Conservation (phyloP, 1,284 basidiomycete genomes). For the Ustilago nuda region DNA sequence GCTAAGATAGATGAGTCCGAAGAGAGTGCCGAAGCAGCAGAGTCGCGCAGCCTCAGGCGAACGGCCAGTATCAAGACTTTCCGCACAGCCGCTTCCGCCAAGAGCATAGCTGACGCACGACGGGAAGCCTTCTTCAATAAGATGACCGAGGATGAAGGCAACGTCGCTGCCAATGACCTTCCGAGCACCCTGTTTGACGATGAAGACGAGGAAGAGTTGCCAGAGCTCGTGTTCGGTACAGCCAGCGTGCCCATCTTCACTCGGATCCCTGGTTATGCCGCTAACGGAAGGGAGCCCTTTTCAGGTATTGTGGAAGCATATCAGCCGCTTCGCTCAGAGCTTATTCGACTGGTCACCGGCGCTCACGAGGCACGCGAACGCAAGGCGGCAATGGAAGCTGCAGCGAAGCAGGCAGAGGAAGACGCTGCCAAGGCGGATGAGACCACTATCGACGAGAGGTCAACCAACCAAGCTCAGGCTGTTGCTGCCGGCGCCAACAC, state of each 20-base stretch:
- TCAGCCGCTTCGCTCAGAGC: slow-evolving; percentile 44
- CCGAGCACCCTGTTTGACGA: slow-evolving; percentile 40
- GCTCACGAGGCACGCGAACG: slow-evolving; percentile 44
- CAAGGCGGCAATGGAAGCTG: slow-evolving; percentile 37
- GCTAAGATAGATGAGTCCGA: slow-evolving; percentile 51
- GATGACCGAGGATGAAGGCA: slow-evolving; percentile 33
- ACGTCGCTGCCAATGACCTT: slow-evolving; percentile 14
- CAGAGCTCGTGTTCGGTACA: slow-evolving; percentile 64
- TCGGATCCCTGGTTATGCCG: slow-evolving; percentile 12
- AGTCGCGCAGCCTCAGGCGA: slow-evolving; percentile 33
- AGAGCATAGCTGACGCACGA: slow-evolving; percentile 57
- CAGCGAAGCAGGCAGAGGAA: slow-evolving; percentile 44
- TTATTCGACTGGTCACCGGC: slow-evolving; percentile 26
- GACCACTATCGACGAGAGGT: slow-evolving; percentile 46
- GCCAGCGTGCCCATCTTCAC: slow-evolving; percentile 63
- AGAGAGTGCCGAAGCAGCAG: slow-evolving; percentile 27
- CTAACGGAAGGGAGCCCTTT: slow-evolving; percentile 24
- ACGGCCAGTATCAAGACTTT: slow-evolving; percentile 59
- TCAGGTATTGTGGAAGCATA: slow-evolving; percentile 31
- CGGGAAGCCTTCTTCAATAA: slow-evolving; percentile 59
- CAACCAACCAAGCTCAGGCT: slow-evolving; percentile 23
- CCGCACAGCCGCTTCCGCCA: slow-evolving; percentile 45
- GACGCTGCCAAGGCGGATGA: slow-evolving; percentile 43
- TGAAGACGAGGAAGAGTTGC: slow-evolving; percentile 62
- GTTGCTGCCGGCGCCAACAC: not conserved